Conservation (phyloP, 2,329 filamentous ascomycete species). For the Ophiobolus disseminans region DNA sequence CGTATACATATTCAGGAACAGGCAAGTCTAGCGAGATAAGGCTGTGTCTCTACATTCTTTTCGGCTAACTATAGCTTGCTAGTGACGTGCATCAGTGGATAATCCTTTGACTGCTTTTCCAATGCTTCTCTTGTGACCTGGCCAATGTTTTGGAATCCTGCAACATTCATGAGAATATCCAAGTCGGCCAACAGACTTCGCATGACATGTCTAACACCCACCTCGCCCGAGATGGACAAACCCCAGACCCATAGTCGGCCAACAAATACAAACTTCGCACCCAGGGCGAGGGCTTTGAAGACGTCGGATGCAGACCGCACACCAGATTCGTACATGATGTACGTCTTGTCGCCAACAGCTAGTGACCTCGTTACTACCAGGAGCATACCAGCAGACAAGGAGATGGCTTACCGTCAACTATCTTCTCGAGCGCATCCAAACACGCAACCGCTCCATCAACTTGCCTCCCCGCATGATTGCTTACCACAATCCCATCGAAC, state of each 20-base stretch:
- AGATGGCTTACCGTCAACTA: slow-evolving; percentile 55
- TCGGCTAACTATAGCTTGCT: slow-evolving; percentile 29
- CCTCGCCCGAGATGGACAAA: slow-evolving; percentile 65
- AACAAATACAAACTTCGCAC: slow-evolving; percentile 68
- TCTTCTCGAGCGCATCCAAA: slow-evolving; percentile 66
- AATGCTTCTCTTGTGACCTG: slow-evolving; percentile 57
- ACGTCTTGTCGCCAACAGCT: slow-evolving; percentile 58
- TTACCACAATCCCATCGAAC: slow-evolving; percentile 71
- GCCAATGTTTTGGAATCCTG: slow-evolving; percentile 60
- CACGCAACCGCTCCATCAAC: slow-evolving; percentile 67
- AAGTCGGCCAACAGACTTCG: slow-evolving; percentile 67
- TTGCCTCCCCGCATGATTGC: slow-evolving; percentile 74
- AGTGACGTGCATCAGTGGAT: slow-evolving; percentile 27
- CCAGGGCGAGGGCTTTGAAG: slow-evolving; percentile 67
- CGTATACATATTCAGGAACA: neutral
- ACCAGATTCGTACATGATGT: slow-evolving; percentile 68
- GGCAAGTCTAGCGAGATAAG: slow-evolving; percentile 1
- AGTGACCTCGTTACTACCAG: slow-evolving; percentile 2
- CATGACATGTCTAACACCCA: slow-evolving; percentile 68
- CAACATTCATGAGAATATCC: slow-evolving; percentile 67
- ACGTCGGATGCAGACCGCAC: slow-evolving; percentile 64
- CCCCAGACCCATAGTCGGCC: slow-evolving; percentile 68
- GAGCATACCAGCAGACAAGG: neutral
- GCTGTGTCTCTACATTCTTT: neutral
- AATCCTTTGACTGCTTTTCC: slow-evolving; percentile 33